A percentile compares a stretch with the other conserved stretches of the same genome.
Conservation (phyloP, 1,284 basidiomycete genomes). For the Ceratobasidium papillatum region DNA sequence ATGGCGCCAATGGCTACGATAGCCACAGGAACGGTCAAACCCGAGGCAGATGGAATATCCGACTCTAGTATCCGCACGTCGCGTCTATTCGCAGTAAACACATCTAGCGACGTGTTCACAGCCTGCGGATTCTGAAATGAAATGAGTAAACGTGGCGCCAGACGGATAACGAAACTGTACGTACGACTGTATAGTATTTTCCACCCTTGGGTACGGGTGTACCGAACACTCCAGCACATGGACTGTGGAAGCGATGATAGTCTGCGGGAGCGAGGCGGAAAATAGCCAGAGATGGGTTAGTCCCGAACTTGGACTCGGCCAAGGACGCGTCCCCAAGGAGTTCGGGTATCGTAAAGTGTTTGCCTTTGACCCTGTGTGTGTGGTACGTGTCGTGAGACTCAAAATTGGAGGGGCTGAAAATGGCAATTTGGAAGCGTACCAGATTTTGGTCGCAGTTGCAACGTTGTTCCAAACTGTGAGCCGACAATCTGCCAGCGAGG, state of each 20-base stretch:
- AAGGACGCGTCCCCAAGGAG: constrained; percentile 55
- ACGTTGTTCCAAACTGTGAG: constrained; percentile 59
- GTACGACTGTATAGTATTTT: constrained; percentile 52
- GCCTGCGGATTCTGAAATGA: constrained; percentile 73
- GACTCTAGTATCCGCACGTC: constrained; percentile 49
- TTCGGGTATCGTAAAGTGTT: constrained; percentile 58
- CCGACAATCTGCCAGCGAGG: constrained; percentile 62
- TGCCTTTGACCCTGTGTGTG: constrained; percentile 60
- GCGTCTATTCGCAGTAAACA: constrained; percentile 76
- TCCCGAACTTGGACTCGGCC: constrained; percentile 44
- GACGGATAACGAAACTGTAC: background rate
- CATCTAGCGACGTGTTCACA: constrained; percentile 75
- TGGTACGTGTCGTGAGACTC: background rate
- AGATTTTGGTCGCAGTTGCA: constrained; percentile 58
- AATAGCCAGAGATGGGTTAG: constrained; percentile 53
- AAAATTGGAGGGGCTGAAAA: background rate
- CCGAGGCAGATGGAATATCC: constrained; percentile 58
- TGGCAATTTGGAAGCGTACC: constrained; percentile 46
- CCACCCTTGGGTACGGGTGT: constrained; percentile 49
- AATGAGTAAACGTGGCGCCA: background rate
- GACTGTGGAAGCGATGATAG: constrained; percentile 66
- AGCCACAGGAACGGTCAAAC: constrained; percentile 60
- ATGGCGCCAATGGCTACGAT: constrained; percentile 72
- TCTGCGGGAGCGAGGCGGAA: constrained; percentile 62
- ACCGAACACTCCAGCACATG: constrained; percentile 55